Evolutionary conservation across 495 filamentous ascomycete genomes (phyloP), one percentile per base, ranked within the genome.

Genomic region (Aspergillus wentii): DNA sequence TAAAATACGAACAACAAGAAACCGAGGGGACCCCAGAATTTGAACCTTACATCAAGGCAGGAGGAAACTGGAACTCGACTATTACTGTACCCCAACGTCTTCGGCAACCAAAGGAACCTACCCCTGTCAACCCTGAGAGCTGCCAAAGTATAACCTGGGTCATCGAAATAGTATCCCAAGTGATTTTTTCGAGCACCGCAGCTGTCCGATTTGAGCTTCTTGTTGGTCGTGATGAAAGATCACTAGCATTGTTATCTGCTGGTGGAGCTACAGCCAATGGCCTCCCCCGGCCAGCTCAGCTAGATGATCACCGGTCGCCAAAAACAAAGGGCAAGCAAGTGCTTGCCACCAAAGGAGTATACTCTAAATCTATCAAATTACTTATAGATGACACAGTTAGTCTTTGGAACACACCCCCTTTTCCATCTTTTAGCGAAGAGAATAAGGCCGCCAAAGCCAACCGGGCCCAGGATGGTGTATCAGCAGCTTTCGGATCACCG

Each of bases 41-140:
- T 59, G 92, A 98, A 56, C 90, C 92, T 9, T 86, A 95, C 59
- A 77, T 98, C 46, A 98, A 97, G 64, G 88, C 92, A 16, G 94
- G 88, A 11, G 89, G 86, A 14, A 80, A 68, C 36, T 98, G 88
- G 82, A 77, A 78, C 53, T 82, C 86, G 18, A 72, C 71, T 31
- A 78, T 98, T 36, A 72, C 76, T 6, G 77, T 97, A 4, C 91
- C 90, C 2, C 75, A 85, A 30, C 59, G 38, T 69, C 70, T 48
- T 25, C 57, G 30, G 13, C 31, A 33, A 30, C 40, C 30, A 15
- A 27, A 30, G 11, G 17, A 31, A 15, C 17, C 28, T n/a, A 11
- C 8, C 16, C 18, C 35, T 17, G n/a, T 14, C 28, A 49, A 33
- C 11, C 17, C 30, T 3, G 33, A 47, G 33, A 54, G 58, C 10